These are phyloP conservation scores for Plasmodium fragile DNA, from an alignment of 169 alveolate species.

Conservation along the genomic window DNA sequence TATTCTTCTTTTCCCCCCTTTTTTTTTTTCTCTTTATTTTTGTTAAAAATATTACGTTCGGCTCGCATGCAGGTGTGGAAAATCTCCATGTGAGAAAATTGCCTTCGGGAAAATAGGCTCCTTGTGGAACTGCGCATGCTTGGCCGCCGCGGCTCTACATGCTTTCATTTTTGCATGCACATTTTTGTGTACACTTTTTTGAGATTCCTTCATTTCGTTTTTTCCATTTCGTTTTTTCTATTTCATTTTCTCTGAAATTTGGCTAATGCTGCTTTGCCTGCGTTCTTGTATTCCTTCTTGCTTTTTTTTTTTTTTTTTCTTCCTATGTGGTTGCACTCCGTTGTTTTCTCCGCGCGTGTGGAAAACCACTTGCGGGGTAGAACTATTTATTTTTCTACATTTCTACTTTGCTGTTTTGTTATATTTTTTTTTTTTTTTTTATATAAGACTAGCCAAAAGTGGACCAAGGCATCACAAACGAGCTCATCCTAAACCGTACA, in stretches of 20 bases:
- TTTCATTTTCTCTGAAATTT: not conserved
- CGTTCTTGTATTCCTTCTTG: not conserved
- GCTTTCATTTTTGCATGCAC: not conserved
- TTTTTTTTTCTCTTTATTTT: not conserved
- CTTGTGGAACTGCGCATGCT: not conserved
- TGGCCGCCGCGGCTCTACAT: not conserved
- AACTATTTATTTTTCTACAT: not conserved
- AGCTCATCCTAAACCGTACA: not conserved
- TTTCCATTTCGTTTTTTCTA: too few species aligned
- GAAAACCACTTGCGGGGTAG: not conserved
- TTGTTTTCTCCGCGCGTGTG: not conserved
- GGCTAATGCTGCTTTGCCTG: not conserved
- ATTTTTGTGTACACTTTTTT: not conserved
- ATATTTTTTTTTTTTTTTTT: not conserved
- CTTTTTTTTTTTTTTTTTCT: not conserved
- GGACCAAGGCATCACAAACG: not conserved
- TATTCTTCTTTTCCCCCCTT: not conserved
- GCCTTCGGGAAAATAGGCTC: not conserved
- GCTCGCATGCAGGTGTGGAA: not conserved
- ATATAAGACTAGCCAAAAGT: not conserved
- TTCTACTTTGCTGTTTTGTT: not conserved
- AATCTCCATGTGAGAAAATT: not conserved
- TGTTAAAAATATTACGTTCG: too few species aligned
- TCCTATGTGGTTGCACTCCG: not conserved
- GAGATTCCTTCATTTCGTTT: not conserved